Base-by-base conservation (phyloP, 805 yeast genomes). In the Starmerella geochares region DNA sequence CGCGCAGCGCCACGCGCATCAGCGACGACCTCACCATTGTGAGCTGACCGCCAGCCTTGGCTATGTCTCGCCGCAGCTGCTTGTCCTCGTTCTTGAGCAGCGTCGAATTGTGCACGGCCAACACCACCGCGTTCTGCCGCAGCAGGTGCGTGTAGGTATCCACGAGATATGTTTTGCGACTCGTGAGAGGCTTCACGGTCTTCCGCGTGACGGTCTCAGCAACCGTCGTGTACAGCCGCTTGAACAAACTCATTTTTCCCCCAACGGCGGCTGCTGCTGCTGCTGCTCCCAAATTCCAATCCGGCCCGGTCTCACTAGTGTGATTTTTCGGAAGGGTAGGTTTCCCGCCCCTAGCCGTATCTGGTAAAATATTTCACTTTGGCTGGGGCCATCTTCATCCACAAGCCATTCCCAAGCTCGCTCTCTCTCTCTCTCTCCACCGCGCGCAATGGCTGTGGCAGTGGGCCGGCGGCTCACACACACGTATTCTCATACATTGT, bases 71-170 rank as follows among this genome's bases (percentile, higher is more conserved):
- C 62, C 95, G 76, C 55, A 81, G 72, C 31, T 62, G 68, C 51
- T 74, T 76, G 62, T 83, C 80, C 55, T 92, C 97, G 13, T 67
- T 60, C 57, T 85, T 80, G 50, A 76, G 65, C 58, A 88, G 67
- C 64, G 87, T 87, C 65, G 86, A 86, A 69, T 86, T 90, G 68
- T 92, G 98, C 5, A 80, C 77, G 58, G 85, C 80, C 49, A 90
- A 72, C 13, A 88, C 71, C 40, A 88, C 79, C 33, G 85, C 80
- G 64, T 79, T 78, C 25, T 67, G 70, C 50, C 80, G 79, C 68
- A 86, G 74, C 54, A 86, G 64, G 54, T 81, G 68, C 53, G 85
- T 77, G 71, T 90, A 90, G 57, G 76, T 71, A 66, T 90, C 95
- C 54, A 90, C 72, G 55, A 90, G 71, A 59, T 79, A 87, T 0